phyloP scores from a whole-genome alignment of 2,329 filamentous ascomycete genomes.

The Xylariaceae sp. region DNA sequence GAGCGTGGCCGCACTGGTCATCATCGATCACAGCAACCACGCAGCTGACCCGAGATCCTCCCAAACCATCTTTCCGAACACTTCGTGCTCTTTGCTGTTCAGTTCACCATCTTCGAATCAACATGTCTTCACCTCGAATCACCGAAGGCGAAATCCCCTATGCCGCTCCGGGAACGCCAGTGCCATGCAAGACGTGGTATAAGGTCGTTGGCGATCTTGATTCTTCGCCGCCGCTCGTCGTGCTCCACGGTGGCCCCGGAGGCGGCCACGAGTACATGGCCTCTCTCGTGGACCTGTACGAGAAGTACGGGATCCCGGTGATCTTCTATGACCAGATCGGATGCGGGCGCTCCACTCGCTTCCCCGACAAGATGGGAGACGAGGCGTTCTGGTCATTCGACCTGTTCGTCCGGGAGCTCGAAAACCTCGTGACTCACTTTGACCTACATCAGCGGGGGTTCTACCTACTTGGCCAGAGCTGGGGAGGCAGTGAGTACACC shows the following conservation, averaged over 20 bases:
- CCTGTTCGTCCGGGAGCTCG: not conserved
- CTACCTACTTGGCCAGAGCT: constrained; percentile 1
- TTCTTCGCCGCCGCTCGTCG: not conserved
- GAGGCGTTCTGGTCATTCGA: constrained; percentile 1
- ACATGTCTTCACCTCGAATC: not conserved
- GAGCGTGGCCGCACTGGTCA: no score
- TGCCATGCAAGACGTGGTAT: constrained; percentile 2
- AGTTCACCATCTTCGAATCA: no score
- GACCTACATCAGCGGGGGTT: not conserved
- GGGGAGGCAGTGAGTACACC: no score
- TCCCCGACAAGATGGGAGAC: not conserved
- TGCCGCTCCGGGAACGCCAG: not conserved
- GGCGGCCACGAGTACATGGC: constrained; percentile 1
- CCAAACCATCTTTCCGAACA: not conserved
- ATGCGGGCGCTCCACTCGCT: constrained; percentile 1
- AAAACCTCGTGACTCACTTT: constrained; percentile 1
- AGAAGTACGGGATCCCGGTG: not conserved
- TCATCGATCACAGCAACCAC: no score
- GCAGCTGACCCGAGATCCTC: no score
- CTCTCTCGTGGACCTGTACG: not conserved
- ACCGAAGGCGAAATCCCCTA: not conserved
- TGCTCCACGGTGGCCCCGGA: constrained; percentile 1
- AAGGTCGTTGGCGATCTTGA: constrained; percentile 1
- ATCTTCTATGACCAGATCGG: constrained; percentile 2
- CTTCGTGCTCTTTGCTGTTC: no score